Evolutionary conservation across 345 rosid genomes (phyloP), one percentile per base, ranked within the genome.

Genomic region (Camelina sativa): DNA sequence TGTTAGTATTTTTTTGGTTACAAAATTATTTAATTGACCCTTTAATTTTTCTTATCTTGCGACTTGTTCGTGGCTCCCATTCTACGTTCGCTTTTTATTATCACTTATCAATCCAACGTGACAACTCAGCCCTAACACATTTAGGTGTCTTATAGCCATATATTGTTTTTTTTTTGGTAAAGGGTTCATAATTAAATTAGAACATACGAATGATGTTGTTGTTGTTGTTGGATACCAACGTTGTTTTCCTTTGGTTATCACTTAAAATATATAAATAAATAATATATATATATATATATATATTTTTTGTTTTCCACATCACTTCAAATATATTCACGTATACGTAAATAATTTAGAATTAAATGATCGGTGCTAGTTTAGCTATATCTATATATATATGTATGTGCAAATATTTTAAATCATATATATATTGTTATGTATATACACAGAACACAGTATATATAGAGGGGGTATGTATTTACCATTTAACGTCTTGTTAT

Each of bases 51-150:
- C 62, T 62, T 70, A 74, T 72, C 82, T 55, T 69, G 72, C 44
- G 59, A 79, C 74, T 74, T 66, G 72, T 84, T 85, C 80, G 84
- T 84, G 88, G 85, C 73, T 63, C 46, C 86, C 88, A 88, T 82
- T 81, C 69, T 69, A 70, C 76, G 71, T 63, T 76, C 76, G 38
- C 71, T 54, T 44, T 82, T 73, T 75, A 53, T 57, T 57, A 61
- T 60, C 11, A 10, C 46, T 62, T 53, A 68, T 80, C 80, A 82
- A 82, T 82, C 72, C 65, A 51, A 75, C 25, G 38, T 80, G 76
- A 81, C 89, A 84, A 75, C 80, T 84, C 73, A 79, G 82, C 77
- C 77, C 77, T 77, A 72, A 59, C 81, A 56, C 43, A 43, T 60
- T 70, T 46, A 62, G 80, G 15, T 76, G 66, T 76, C 53, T 46